phyloP scores from a whole-genome alignment of 108 stramenopile genomes.

The Bacterosira constricta region DNA sequence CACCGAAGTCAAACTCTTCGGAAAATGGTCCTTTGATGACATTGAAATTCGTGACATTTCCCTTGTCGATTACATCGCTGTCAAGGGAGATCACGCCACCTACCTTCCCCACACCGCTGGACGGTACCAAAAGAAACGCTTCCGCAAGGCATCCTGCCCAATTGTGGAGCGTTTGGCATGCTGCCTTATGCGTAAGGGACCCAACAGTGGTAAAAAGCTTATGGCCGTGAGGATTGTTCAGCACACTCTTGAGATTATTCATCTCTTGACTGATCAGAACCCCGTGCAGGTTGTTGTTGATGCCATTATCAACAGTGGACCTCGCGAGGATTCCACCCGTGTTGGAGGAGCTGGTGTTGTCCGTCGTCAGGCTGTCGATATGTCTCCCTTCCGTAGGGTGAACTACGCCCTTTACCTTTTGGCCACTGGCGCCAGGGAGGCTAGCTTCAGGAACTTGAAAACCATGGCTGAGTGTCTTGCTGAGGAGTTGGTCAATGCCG shows the following conservation, averaged over 20 bases:
- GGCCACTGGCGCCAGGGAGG: slow-evolving; percentile 98
- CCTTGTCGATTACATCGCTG: slow-evolving; percentile 96
- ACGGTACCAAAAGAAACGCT: slow-evolving; percentile 99
- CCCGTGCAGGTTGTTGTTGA: slow-evolving; percentile 99
- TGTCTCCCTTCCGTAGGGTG: slow-evolving; percentile 99
- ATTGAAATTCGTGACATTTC: slow-evolving; percentile 99
- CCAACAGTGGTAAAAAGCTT: slow-evolving; percentile 99
- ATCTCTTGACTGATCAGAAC: slow-evolving; percentile 99
- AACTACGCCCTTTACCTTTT: slow-evolving; percentile 99
- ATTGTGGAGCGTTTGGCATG: slow-evolving; percentile 99
- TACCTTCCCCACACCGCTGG: slow-evolving; percentile 99
- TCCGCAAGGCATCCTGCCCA: slow-evolving; percentile 99
- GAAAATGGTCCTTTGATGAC: slow-evolving; percentile 98
- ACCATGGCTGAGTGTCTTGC: slow-evolving; percentile 99
- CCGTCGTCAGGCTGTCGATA: slow-evolving; percentile 99
- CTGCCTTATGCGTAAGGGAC: slow-evolving; percentile 97
- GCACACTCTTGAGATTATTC: slow-evolving; percentile 99
- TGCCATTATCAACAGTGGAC: slow-evolving; percentile 99
- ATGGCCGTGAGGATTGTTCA: slow-evolving; percentile 98
- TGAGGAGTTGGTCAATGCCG: slow-evolving; percentile 99
- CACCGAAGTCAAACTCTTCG: slow-evolving; percentile 95
- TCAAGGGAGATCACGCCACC: slow-evolving; percentile 97
- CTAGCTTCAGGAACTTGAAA: slow-evolving; percentile 99
- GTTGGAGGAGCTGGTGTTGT: slow-evolving; percentile 99
- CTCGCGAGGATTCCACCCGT: slow-evolving; percentile 99